These are phyloP conservation scores for Poronia punctata DNA, from an alignment of 495 filamentous ascomycete genomes.

Conservation along the genomic window DNA sequence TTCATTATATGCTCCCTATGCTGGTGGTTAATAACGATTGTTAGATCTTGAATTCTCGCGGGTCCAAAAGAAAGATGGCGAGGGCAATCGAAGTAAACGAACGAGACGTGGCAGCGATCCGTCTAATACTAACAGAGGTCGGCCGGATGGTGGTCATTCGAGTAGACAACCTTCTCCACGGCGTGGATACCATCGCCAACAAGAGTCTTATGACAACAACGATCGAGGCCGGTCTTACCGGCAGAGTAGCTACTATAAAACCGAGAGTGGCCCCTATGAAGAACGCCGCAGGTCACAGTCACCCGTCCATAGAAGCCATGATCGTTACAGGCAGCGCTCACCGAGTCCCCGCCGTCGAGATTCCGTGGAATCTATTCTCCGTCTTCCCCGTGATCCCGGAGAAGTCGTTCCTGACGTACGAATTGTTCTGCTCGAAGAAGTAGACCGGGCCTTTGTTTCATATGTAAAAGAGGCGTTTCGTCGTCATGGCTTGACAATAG, in stretches of 20 bases:
- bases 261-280: too few species aligned
- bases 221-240: constrained; percentile 32
- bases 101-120: constrained; percentile 39
- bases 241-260: constrained; percentile 27
- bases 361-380: constrained; percentile 52
- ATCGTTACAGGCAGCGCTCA: constrained; percentile 56
- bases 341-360: constrained; percentile 54
- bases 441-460: constrained; percentile 71
- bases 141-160: constrained; percentile 63
- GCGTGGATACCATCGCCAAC: constrained; percentile 33
- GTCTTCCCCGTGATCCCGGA: constrained; percentile 65
- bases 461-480: constrained; percentile 75
- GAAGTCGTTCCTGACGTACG: constrained; percentile 87
- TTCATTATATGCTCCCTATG: too few species aligned
- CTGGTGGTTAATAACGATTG: constrained; percentile 8
- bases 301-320: constrained; percentile 42
- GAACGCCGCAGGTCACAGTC: constrained; percentile 63
- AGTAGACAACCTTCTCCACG: constrained; percentile 46
- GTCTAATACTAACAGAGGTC: constrained; percentile 35
- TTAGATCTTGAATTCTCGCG: constrained; percentile 92
- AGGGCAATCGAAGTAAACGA: constrained; percentile 29
- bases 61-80: constrained; percentile 69
- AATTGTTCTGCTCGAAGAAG: constrained; percentile 70
- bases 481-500: constrained; percentile 60
- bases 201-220: constrained; percentile 32